A percentile compares a stretch with the other conserved stretches of the same genome.
Evolutionary conservation across 2,329 filamentous ascomycete genomes (phyloP).

Genomic region (Ophiocordyceps robertsii): DNA sequence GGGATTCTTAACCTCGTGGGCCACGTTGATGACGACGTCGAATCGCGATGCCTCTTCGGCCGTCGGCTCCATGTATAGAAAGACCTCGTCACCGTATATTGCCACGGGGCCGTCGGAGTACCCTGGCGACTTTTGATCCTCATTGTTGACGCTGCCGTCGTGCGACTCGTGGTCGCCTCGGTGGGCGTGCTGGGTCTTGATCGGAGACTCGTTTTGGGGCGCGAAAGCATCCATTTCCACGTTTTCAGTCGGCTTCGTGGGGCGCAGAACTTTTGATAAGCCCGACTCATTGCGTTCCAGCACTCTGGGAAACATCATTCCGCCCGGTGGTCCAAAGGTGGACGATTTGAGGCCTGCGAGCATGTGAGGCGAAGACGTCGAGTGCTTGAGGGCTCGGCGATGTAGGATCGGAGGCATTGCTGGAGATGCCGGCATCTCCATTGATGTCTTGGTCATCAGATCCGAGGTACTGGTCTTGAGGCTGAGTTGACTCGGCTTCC

Average conservation of each 20-base stretch:
- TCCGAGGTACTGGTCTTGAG: slow-evolving; percentile 58
- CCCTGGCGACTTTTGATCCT: slow-evolving; percentile 68
- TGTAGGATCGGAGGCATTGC: slow-evolving; percentile 44
- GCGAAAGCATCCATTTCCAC: slow-evolving; percentile 29
- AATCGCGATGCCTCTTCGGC: slow-evolving; percentile 65
- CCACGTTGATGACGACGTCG: slow-evolving; percentile 76
- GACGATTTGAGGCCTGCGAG: slow-evolving; percentile 44
- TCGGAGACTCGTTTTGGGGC: slow-evolving; percentile 42
- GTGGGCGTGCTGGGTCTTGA: slow-evolving; percentile 48
- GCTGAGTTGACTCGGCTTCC: slow-evolving; percentile 67
- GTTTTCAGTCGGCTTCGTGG: slow-evolving; percentile 28
- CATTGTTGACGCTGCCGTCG: slow-evolving; percentile 56
- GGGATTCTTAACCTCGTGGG: slow-evolving; percentile 68
- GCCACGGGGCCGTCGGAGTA: slow-evolving; percentile 74
- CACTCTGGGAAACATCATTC: slow-evolving; percentile 51
- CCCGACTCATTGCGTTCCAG: slow-evolving; percentile 46
- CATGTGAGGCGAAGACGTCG: slow-evolving; percentile 55
- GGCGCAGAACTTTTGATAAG: slow-evolving; percentile 43
- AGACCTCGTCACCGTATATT: slow-evolving; percentile 68
- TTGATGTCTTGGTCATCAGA: slow-evolving; percentile 30
- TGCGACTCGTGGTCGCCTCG: slow-evolving; percentile 41
- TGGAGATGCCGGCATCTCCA: slow-evolving; percentile 44
- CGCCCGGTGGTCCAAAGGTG: slow-evolving; percentile 45
- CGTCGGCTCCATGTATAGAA: slow-evolving; percentile 67
- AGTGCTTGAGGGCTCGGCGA: slow-evolving; percentile 51